Evolutionary conservation across 78 protist species (phyloP).

Genomic region (Speleostelium caveatum): DNA sequence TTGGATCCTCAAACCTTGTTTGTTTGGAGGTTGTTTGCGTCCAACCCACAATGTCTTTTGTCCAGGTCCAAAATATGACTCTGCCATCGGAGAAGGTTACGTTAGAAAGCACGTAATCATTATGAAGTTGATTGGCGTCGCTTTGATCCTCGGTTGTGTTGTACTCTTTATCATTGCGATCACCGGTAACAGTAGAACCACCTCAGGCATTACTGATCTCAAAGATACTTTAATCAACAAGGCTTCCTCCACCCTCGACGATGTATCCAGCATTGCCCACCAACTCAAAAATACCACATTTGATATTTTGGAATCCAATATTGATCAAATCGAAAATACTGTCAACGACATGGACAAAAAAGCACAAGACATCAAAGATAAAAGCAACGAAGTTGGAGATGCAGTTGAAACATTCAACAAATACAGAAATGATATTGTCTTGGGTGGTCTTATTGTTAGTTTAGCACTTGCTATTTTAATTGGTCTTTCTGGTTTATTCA

Average conservation of each 20-base stretch:
- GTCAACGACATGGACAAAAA: neutral
- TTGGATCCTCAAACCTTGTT: conserved; percentile 22
- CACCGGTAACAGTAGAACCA: conserved; percentile 15
- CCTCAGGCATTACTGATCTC: neutral
- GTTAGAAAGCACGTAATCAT: neutral
- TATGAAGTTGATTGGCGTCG: neutral
- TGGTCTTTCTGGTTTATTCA: conserved; percentile 7
- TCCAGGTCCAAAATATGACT: conserved; percentile 72
- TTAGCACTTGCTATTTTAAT: neutral
- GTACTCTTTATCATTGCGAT: conserved; percentile 34
- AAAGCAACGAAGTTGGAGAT: neutral
- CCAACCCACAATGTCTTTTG: conserved; percentile 45
- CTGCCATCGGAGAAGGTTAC: conserved; percentile 65
- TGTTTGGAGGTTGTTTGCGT: conserved; percentile 50
- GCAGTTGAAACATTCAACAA: neutral
- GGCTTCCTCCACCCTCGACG: neutral
- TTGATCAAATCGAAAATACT: neutral
- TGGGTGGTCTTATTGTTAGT: conserved; percentile 40
- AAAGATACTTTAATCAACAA: conserved; percentile 25
- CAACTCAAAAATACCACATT: neutral
- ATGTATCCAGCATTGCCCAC: neutral
- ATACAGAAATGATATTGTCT: neutral
- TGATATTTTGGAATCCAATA: neutral
- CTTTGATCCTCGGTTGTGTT: conserved; percentile 19
- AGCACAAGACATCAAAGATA: neutral